Evolutionary conservation across 352 stramenopile species (phyloP), one percentile per base, ranked within the genome.

Genomic region (Phytophthora fragariaefolia): DNA sequence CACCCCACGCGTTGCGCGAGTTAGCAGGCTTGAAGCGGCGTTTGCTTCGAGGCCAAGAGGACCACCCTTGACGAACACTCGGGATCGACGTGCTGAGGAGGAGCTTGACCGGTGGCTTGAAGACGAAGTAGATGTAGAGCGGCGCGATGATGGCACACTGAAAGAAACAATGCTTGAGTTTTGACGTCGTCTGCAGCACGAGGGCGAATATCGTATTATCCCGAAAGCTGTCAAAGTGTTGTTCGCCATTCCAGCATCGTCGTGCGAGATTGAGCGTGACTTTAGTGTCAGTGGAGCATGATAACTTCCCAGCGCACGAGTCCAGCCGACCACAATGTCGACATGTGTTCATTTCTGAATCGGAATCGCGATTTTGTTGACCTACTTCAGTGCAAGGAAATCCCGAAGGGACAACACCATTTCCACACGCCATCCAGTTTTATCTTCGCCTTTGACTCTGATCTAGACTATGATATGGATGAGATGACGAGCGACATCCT

Each of bases 341-440:
- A 69, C 50, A 69, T 69, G 61, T 63, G 32, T 23, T 45, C 34
- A 4, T 65, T 60, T 27, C 17, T 70, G 28, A 58, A 65, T 30
- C 22, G 63, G n/a, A 70, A 64, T 30, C 22, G 20, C 18, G 47
- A 65, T 1, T 65, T 60, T n/a, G 54, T 70, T 9, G 34, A 70
- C 26, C 20, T 65, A 26, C 53, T 64, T 7, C 61, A 69, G 24
- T 63, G 61, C n/a, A 52, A 69, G 22, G 51, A 63, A 28, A 69
- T 64, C 34, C 34, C 61, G n/a, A 32, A 30, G 6, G 58, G 48
- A 7, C 48, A 55, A 17, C 58, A 59, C 46, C 38, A 54, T 30
- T 17, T 58, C 2, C 47, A 59, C 58, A 53, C 15, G 26, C 49
- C 46, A 28, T 38, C 58, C 9, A 66, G 20, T 28, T 43, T 51